Base-by-base conservation (phyloP, 345 rosid genomes). In the Stellera chamaejasme region DNA sequence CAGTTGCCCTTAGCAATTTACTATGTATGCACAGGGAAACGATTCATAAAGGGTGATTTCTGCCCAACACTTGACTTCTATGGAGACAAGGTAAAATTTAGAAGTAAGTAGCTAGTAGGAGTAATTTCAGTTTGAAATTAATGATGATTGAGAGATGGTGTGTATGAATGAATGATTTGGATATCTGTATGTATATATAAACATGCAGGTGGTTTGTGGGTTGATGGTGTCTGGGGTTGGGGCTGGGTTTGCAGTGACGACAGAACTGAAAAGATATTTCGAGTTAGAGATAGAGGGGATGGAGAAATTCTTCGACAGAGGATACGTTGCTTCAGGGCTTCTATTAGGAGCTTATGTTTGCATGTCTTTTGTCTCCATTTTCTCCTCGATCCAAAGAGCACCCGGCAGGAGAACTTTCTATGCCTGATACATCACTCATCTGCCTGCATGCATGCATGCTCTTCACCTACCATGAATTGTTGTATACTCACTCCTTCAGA, bases 241-340 rank as follows among this genome's bases (percentile, higher is more conserved):
- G 10, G 60, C 60, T 15, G 51, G 60, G n/a, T 45, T 56, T 10
- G 45, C 46, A 42, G 43, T 1, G 13, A 56, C 60, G 5, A 41
- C 1, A 8, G 50, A 56, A 1, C n/a, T 56, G 26, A 27, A 27
- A 10, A 10, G 27, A 7, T 3, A 3, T 6, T 25, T 56, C 4
- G 59, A 48, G 41, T 15, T 1, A 19, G 36, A 44, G 4, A 42
- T 56, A 10, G 13, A 43, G 10, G 49, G 43, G 14, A 2, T 50
- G 5, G 60, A 43, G 13, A 48, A 26, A 26, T 56, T 56, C 60
- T 56, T 56, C 47, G 28, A 56, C 60, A 56, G 16, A 25, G 60
- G 43, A 27, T 56, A 45, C 26, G 13, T 45, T 0, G 60, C 50
- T 9, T 1, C 51, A n/a, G 51, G 26, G 10, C 60, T 56, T 45